Conservation (phyloP, 2,329 filamentous ascomycete genomes). For the Mycocentrospora acerina region DNA sequence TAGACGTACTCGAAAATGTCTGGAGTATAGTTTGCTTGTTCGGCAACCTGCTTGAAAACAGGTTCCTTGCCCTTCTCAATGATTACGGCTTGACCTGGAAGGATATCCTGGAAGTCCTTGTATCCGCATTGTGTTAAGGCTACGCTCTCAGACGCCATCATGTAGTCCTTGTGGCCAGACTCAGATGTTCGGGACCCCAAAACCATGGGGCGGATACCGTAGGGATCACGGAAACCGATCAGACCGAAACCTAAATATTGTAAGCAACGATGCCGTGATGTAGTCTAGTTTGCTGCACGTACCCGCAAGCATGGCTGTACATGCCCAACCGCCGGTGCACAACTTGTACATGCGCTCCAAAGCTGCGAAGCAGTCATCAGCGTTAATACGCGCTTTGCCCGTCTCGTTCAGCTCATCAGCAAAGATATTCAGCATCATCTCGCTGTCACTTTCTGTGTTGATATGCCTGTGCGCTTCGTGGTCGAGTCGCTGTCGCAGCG, state of each 20-base stretch:
- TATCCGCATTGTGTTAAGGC: conserved; percentile 82
- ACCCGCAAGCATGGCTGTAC: conserved; percentile 78
- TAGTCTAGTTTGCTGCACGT: conserved; percentile 14
- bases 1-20: conserved; percentile 91
- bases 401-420: conserved; percentile 79
- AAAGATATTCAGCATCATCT: conserved; percentile 86
- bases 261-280: conserved; percentile 11
- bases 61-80: conserved; percentile 75
- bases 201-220: conserved; percentile 81
- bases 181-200: conserved; percentile 72
- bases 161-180: conserved; percentile 74
- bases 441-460: conserved; percentile 87
- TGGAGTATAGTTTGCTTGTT: conserved; percentile 70
- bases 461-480: conserved; percentile 79
- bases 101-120: conserved; percentile 71
- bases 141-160: conserved; percentile 88
- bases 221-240: conserved; percentile 75
- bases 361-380: conserved; percentile 73
- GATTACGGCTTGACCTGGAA: conserved; percentile 83
- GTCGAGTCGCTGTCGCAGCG: conserved; percentile 71
- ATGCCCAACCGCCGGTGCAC: conserved; percentile 76
- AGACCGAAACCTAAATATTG: conserved; percentile 65
- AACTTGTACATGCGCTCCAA: conserved; percentile 71
- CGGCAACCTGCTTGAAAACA: conserved; percentile 72
- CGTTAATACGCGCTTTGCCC: conserved; percentile 77